A percentile compares a stretch with the other conserved stretches of the same genome.
Conservation (phyloP, 108 stramenopile species). For the Cyclotella sp. region DNA sequence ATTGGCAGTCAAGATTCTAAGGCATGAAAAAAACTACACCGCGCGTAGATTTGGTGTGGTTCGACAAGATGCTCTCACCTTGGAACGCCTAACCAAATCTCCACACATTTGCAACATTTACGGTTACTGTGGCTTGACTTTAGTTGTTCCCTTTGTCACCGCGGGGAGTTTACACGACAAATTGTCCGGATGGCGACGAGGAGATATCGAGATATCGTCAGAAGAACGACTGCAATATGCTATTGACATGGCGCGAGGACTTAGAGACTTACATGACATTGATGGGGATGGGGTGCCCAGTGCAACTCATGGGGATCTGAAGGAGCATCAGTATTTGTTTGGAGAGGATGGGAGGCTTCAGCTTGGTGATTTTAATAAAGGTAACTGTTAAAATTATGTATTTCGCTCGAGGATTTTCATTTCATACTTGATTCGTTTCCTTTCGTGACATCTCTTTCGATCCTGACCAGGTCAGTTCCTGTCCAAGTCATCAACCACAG, state of each 20-base stretch:
- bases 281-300: no score
- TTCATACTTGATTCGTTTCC: no score
- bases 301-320: no score
- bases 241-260: conserved; percentile 17
- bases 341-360: no score
- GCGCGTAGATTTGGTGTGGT: conserved; percentile 52
- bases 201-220: conserved; percentile 10
- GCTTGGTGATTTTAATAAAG: no score
- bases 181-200: conserved; percentile 14
- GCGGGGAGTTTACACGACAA: conserved; percentile 27
- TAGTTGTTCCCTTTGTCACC: conserved; percentile 24
- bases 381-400: no score
- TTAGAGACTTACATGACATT: no score
- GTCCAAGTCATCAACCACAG: conserved; percentile 14
- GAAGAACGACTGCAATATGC: conserved; percentile 34
- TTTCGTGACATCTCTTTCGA: no score
- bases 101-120: conserved; percentile 27
- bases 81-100: conserved; percentile 40
- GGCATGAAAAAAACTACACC: conserved; percentile 27
- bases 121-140: conserved; percentile 46
- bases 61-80: conserved; percentile 40
- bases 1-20: conserved; percentile 40
- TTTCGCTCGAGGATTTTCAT: no score
- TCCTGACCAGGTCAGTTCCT: conserved; percentile 47
- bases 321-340: no score